Conservation (phyloP, 306 rosid genomes). For the Mimosa pudica region DNA sequence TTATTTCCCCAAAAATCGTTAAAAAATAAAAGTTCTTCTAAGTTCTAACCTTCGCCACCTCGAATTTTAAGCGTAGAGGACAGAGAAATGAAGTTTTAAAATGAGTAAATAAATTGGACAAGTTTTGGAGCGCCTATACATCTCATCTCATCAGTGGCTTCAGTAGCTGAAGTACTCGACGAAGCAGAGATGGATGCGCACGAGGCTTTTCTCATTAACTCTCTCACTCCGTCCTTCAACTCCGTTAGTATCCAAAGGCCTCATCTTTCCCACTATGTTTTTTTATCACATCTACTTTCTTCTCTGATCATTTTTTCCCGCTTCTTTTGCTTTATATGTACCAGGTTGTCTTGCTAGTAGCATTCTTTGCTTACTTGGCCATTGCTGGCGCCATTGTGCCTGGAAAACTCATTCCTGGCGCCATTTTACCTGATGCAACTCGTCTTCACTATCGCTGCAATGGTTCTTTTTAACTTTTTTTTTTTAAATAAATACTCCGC, state of each 20-base stretch:
- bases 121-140: not conserved
- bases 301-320: not conserved
- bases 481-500: too few relatives aligned
- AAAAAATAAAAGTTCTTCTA: too few relatives aligned
- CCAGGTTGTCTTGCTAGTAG: constrained; percentile 63
- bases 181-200: constrained; percentile 46
- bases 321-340: constrained; percentile 6
- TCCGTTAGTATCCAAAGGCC: constrained; percentile 43
- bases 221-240: constrained; percentile 51
- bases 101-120: too few relatives aligned
- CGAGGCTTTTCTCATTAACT: constrained; percentile 41
- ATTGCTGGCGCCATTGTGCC: constrained; percentile 72
- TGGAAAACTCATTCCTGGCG: constrained; percentile 79
- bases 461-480: constrained; percentile 46
- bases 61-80: too few relatives aligned
- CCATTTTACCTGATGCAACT: constrained; percentile 58
- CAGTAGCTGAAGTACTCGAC: not conserved
- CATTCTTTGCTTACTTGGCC: constrained; percentile 73
- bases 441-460: constrained; percentile 92
- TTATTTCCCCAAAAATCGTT: too few relatives aligned
- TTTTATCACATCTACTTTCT: not conserved
- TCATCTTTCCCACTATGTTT: too few relatives aligned
- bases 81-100: too few relatives aligned
- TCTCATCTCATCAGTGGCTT: not conserved
- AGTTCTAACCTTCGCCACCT: too few relatives aligned